Evolutionary conservation across 2,329 filamentous ascomycete genomes (phyloP).

Genomic region (Ceratocystis eucalypticola): DNA sequence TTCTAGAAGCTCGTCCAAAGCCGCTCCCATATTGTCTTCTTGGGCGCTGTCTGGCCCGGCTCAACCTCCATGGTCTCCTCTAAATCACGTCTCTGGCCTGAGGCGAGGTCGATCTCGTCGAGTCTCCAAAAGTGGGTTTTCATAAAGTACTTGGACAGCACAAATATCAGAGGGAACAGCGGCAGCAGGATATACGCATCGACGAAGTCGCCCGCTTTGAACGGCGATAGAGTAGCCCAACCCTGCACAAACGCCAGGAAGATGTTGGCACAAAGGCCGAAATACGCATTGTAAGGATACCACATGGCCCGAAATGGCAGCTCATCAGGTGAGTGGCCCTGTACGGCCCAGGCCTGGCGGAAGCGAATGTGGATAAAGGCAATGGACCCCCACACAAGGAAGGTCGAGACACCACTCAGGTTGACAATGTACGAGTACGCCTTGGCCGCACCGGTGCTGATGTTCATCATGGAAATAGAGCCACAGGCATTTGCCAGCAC

Average conservation of each 20-base stretch:
- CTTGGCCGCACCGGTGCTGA: constrained; percentile 50
- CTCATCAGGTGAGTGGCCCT: constrained; percentile 41
- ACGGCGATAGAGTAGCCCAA: constrained; percentile 46
- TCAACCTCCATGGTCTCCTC: constrained; percentile 30
- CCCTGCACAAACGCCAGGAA: constrained; percentile 49
- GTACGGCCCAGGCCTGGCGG: constrained; percentile 46
- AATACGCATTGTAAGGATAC: constrained; percentile 47
- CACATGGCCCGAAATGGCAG: constrained; percentile 42
- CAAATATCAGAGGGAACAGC: constrained; percentile 44
- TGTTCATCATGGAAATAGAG: constrained; percentile 60
- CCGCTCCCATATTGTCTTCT: constrained; percentile 32
- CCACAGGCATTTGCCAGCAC: constrained; percentile 58
- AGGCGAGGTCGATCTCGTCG: constrained; percentile 43
- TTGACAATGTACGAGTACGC: constrained; percentile 60
- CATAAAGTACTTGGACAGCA: constrained; percentile 41
- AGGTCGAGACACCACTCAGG: constrained; percentile 54
- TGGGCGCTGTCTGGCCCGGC: constrained; percentile 20
- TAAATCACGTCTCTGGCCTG: constrained; percentile 41
- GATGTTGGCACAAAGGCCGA: constrained; percentile 42
- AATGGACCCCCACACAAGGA: constrained; percentile 59
- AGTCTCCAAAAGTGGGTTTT: constrained; percentile 38
- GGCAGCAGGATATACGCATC: constrained; percentile 50
- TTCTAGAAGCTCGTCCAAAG: constrained; percentile 23
- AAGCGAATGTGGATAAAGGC: constrained; percentile 60
- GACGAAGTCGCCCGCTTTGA: constrained; percentile 45